Percentiles rank a stretch among this genome's conserved stretches.
phyloP scores from a whole-genome alignment of 225 moss, liverwort and hornwort species.

The Rhytidiadelphus loreus region DNA sequence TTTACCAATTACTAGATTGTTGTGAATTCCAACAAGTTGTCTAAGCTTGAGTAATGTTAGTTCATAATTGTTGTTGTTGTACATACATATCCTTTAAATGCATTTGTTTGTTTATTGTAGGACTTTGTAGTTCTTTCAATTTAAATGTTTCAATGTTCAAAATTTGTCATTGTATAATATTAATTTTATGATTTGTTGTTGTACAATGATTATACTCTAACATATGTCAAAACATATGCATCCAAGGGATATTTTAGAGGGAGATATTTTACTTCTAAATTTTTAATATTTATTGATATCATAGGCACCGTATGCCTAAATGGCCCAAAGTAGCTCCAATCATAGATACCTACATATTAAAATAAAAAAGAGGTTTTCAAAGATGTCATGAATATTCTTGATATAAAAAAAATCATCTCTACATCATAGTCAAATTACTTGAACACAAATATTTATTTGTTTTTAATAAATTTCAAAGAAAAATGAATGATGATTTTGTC shows the following conservation, averaged over 20 bases:
- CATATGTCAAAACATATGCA: no score
- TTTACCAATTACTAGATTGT: neutral
- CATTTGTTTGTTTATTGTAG: neutral
- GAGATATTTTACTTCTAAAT: no score
- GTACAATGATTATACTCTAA: neutral
- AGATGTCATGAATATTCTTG: neutral
- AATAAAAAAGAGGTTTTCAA: neutral
- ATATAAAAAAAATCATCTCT: neutral
- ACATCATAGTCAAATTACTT: accelerated
- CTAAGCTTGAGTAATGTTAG: neutral
- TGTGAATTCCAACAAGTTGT: accelerated
- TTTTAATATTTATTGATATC: neutral
- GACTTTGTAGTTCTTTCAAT: neutral
- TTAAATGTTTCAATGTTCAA: neutral
- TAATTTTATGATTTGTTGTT: no score
- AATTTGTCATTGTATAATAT: neutral
- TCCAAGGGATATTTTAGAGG: no score
- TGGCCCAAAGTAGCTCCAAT: neutral
- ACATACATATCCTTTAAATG: neutral
- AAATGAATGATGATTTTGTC: neutral
- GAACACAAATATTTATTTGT: accelerated
- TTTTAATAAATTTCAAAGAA: no score
- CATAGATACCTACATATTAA: neutral
- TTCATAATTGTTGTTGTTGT: neutral
- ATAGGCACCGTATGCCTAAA: neutral